Conservation (phyloP, 2,329 filamentous ascomycete species). For the Arthrobotrys iridis region DNA sequence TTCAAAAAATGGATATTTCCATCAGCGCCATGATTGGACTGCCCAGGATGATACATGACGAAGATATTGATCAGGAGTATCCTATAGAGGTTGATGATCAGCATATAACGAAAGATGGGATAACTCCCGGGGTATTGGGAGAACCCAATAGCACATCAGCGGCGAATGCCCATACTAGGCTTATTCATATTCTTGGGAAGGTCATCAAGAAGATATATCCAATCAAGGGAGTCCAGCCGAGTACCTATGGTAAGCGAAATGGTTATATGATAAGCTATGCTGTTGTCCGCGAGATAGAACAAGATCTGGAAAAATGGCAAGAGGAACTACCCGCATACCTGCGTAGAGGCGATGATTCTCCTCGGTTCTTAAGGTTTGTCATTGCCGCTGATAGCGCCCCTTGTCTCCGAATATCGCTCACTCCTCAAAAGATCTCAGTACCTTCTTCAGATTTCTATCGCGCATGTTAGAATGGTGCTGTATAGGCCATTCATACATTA, state of each 20-base stretch:
- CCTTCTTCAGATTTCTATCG: conserved; percentile 79
- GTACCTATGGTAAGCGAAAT: conserved; percentile 63
- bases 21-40: conserved; percentile 75
- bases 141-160: conserved; percentile 70
- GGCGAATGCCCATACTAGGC: conserved; percentile 72
- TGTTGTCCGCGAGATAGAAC: conserved; percentile 73
- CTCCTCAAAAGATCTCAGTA: conserved; percentile 70
- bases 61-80: conserved; percentile 74
- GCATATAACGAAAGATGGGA: conserved; percentile 71
- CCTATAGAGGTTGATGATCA: conserved; percentile 74
- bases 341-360: conserved; percentile 79
- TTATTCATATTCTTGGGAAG: conserved; percentile 73
- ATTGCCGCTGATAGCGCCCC: background rate
- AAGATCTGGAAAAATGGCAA: conserved; percentile 72
- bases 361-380: conserved; percentile 60
- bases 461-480: conserved; percentile 82
- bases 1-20: conserved; percentile 76
- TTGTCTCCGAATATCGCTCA: conserved; percentile 2
- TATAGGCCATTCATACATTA: conserved; percentile 88
- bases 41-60: conserved; percentile 71
- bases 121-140: conserved; percentile 66
- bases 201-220: conserved; percentile 75
- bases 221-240: conserved; percentile 68
- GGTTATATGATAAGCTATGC: conserved; percentile 72
- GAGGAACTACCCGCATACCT: conserved; percentile 77